phyloP scores from a whole-genome alignment of 352 stramenopile species.

The Phytophthora agathidicida region DNA sequence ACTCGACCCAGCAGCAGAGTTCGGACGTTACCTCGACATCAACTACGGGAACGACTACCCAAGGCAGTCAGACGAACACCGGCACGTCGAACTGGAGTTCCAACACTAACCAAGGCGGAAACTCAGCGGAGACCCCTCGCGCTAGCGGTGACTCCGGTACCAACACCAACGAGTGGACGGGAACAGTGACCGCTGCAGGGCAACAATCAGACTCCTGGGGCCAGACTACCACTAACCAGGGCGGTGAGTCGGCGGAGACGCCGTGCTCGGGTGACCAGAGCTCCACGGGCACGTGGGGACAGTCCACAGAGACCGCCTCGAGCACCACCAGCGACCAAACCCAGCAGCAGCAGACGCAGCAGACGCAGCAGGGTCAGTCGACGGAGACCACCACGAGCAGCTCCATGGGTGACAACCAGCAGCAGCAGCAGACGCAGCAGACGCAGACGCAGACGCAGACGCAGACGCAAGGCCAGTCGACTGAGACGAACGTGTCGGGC shows the following conservation, averaged over 20 bases:
- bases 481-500: neutral
- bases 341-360: constrained; percentile 14
- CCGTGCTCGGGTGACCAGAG: constrained; percentile 24
- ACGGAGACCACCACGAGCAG: neutral
- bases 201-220: constrained; percentile 1
- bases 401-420: neutral
- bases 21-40: neutral
- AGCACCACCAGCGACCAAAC: neutral
- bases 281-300: constrained; percentile 15
- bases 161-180: constrained; percentile 19
- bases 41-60: constrained; percentile 8
- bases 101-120: neutral
- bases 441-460: neutral
- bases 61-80: neutral
- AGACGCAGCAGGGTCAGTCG: constrained; percentile 14
- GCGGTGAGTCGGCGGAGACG: constrained; percentile 12
- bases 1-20: constrained; percentile 15
- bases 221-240: constrained; percentile 2
- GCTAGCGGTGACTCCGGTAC: constrained; percentile 8
- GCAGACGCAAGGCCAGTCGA: neutral
- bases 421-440: constrained; percentile 6
- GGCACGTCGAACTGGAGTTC: neutral
- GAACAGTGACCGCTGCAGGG: constrained; percentile 10
- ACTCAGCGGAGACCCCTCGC: constrained; percentile 15
- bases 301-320: constrained; percentile 11